Conservation (phyloP, 345 rosid species). For the Tarenaya hassleriana region DNA sequence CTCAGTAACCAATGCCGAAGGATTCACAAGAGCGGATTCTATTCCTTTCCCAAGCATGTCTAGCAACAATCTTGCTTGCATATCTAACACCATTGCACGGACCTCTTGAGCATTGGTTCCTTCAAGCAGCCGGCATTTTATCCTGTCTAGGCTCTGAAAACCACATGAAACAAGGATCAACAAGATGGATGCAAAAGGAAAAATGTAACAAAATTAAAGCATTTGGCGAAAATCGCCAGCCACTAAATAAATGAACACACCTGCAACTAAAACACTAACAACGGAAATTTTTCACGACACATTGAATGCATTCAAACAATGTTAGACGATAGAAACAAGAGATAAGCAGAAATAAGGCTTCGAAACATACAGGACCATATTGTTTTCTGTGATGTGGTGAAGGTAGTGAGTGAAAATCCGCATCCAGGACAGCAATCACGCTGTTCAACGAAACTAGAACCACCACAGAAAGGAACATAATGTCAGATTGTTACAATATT, state of each 20-base stretch:
- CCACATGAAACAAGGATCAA: slow-evolving; percentile 20
- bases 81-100: slow-evolving; percentile 98
- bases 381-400: slow-evolving; percentile 88
- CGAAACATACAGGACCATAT: slow-evolving; percentile 91
- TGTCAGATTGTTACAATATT: slow-evolving; percentile 7
- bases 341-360: slow-evolving; percentile 8
- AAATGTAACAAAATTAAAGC: slow-evolving; percentile 17
- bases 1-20: slow-evolving; percentile 79
- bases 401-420: slow-evolving; percentile 97
- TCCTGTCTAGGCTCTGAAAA: slow-evolving; percentile 92
- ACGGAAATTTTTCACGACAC: neutral
- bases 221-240: slow-evolving; percentile 16
- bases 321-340: slow-evolving; percentile 5
- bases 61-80: slow-evolving; percentile 94
- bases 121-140: slow-evolving; percentile 93
- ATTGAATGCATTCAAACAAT: slow-evolving; percentile 2
- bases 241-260: no score
- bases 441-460: slow-evolving; percentile 88
- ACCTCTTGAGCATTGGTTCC: slow-evolving; percentile 99
- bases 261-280: neutral
- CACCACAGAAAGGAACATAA: slow-evolving; percentile 24
- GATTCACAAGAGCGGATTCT: slow-evolving; percentile 89
- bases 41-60: slow-evolving; percentile 99
- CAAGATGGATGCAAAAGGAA: neutral
- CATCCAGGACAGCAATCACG: slow-evolving; percentile 97